phyloP scores from a whole-genome alignment of 2,329 filamentous ascomycete species.

The Epichloe bromicola region DNA sequence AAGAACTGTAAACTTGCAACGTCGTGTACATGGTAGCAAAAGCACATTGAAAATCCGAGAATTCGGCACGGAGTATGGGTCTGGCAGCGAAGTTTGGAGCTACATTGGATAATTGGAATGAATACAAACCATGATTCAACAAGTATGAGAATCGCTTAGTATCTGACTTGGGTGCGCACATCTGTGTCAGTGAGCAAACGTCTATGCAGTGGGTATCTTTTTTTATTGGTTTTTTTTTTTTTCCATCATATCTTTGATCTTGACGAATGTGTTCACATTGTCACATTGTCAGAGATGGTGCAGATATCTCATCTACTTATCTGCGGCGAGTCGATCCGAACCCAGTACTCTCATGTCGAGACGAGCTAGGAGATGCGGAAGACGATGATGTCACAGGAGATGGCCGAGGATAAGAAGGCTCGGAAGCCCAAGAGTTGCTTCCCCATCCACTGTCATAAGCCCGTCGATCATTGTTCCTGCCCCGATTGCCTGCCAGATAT shows the following conservation, averaged over 20 bases:
- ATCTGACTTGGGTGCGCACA: too few relatives aligned
- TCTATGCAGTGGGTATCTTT: too few relatives aligned
- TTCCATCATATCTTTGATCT: background rate
- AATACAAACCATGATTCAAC: background rate
- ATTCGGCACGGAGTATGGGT: background rate
- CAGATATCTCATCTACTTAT: constrained; percentile 15
- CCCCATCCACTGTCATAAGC: constrained; percentile 15
- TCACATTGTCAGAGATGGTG: too few relatives aligned
- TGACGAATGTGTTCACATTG: too few relatives aligned
- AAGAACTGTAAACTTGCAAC: constrained; percentile 7
- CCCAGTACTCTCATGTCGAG: constrained; percentile 54
- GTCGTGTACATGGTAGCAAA: constrained; percentile 12
- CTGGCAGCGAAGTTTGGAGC: constrained; percentile 8
- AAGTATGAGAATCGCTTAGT: background rate
- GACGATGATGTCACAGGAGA: constrained; percentile 18
- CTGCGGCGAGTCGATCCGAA: constrained; percentile 57
- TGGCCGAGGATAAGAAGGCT: constrained; percentile 12
- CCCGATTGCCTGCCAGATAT: constrained; percentile 46
- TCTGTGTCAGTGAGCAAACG: too few relatives aligned
- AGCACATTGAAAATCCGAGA: background rate
- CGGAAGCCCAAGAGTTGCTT: constrained; percentile 13
- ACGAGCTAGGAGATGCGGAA: constrained; percentile 24
- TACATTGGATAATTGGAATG: constrained; percentile 5
- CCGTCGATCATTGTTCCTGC: constrained; percentile 19
- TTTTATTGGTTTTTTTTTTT: too few relatives aligned